A percentile compares a stretch with the other conserved stretches of the same genome.
These are phyloP conservation scores for Fusarium algeriense DNA, from an alignment of 2,329 filamentous ascomycete species.

Conservation along the genomic window DNA sequence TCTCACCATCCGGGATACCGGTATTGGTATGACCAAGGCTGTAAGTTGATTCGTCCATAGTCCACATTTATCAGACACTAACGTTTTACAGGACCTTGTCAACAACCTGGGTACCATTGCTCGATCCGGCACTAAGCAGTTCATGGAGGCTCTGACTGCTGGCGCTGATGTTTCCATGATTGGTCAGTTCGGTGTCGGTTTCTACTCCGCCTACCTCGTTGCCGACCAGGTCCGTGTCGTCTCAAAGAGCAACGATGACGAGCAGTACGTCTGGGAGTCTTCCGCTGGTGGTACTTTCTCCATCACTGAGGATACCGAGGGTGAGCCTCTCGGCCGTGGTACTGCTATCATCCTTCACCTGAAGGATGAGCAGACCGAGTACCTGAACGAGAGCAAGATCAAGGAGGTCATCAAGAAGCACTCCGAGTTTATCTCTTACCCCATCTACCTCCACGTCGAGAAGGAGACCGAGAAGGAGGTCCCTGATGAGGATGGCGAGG, in stretches of 20 bases:
- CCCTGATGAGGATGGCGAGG: slow-evolving; percentile 87
- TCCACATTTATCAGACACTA: background rate
- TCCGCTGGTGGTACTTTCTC: slow-evolving; percentile 97
- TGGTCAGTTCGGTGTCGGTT: slow-evolving; percentile 99
- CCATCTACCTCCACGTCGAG: slow-evolving; percentile 99
- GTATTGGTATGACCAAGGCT: slow-evolving; percentile 99
- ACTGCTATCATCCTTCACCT: slow-evolving; percentile 98
- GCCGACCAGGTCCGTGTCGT: slow-evolving; percentile 95
- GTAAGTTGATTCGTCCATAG: slow-evolving; percentile 67
- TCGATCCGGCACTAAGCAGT: slow-evolving; percentile 99
- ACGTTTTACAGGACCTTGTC: slow-evolving; percentile 80
- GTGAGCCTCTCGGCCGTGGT: slow-evolving; percentile 90
- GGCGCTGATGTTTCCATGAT: slow-evolving; percentile 99
- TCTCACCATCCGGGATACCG: slow-evolving; percentile 94
- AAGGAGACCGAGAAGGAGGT: slow-evolving; percentile 99
- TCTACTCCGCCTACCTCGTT: slow-evolving; percentile 99
- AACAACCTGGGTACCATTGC: slow-evolving; percentile 99
- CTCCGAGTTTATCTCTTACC: slow-evolving; percentile 99
- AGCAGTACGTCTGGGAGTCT: slow-evolving; percentile 99
- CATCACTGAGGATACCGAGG: slow-evolving; percentile 89
- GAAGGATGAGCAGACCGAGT: slow-evolving; percentile 99
- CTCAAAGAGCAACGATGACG: slow-evolving; percentile 99
- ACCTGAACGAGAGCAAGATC: slow-evolving; percentile 98
- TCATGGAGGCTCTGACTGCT: slow-evolving; percentile 99
- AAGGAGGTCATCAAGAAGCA: slow-evolving; percentile 99